These are phyloP conservation scores for Graphilbum fragrans DNA, from an alignment of 2,329 filamentous ascomycete species.

Conservation along the genomic window DNA sequence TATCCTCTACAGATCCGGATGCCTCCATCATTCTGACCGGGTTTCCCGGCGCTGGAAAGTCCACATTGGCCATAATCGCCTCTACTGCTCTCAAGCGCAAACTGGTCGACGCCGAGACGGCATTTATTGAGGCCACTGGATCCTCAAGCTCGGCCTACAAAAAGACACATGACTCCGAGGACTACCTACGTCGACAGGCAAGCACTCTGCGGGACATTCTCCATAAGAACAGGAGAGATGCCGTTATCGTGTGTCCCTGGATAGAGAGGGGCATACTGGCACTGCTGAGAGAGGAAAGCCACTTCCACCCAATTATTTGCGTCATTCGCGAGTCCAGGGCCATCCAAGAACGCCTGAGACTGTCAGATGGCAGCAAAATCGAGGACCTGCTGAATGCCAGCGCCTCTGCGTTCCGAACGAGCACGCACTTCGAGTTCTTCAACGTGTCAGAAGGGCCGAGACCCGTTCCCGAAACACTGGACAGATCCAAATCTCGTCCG, in stretches of 20 bases:
- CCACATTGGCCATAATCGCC: constrained; percentile 59
- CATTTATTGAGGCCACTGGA: constrained; percentile 52
- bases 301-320: constrained; percentile 56
- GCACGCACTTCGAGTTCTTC: constrained; percentile 61
- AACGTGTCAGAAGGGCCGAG: constrained; percentile 38
- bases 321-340: constrained; percentile 52
- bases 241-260: constrained; percentile 57
- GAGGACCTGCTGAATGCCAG: constrained; percentile 43
- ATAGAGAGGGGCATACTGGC: constrained; percentile 48
- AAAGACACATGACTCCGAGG: constrained; percentile 44
- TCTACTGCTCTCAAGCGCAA: constrained; percentile 53
- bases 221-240: constrained; percentile 40
- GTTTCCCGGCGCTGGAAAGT: constrained; percentile 60
- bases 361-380: constrained; percentile 26
- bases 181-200: constrained; percentile 50
- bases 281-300: constrained; percentile 46
- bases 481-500: constrained; percentile 3
- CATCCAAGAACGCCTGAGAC: constrained; percentile 41
- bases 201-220: constrained; percentile 50
- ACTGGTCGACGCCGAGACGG: constrained; percentile 54
- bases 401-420: constrained; percentile 42
- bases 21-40: constrained; percentile 60
- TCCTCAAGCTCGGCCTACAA: constrained; percentile 47
- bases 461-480: background rate
- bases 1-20: constrained; percentile 29